Conservation (phyloP, 768 basidiomycete species). For the Boletus sensibilis region DNA sequence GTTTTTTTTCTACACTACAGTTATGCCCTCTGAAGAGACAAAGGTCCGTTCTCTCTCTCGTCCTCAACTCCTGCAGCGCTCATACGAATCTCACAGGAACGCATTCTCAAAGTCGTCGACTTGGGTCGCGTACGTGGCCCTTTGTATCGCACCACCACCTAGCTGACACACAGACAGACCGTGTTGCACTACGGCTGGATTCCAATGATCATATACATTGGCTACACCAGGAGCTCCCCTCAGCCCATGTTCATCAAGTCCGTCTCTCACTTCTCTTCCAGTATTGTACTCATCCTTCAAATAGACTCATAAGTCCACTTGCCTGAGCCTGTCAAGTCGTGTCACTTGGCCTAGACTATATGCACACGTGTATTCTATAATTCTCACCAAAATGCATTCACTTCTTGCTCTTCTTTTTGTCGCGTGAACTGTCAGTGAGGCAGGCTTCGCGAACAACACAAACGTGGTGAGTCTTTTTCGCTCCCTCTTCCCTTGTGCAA, state of each 20-base stretch:
- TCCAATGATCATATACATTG: constrained; percentile 93
- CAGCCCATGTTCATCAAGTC: constrained; percentile 96
- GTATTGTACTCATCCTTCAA: not conserved
- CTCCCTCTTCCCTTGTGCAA: constrained; percentile 8
- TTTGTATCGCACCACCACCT: not conserved
- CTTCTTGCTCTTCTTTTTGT: not conserved
- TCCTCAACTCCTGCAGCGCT: not conserved
- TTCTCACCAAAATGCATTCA: constrained; percentile 18
- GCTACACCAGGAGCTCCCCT: constrained; percentile 89
- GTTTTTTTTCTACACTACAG: constrained; percentile 7
- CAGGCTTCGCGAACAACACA: not conserved
- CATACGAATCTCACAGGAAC: constrained; percentile 46
- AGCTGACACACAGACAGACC: constrained; percentile 49
- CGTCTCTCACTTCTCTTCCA: constrained; percentile 33
- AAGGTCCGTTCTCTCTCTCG: constrained; percentile 49
- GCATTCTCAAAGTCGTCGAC: constrained; percentile 78
- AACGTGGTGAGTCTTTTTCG: constrained; percentile 30
- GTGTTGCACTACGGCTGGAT: constrained; percentile 95
- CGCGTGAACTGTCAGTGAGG: not conserved
- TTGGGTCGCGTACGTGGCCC: constrained; percentile 69
- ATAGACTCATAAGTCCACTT: constrained; percentile 89
- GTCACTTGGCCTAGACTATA: constrained; percentile 15
- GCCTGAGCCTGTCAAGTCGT: constrained; percentile 50
- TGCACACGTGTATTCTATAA: constrained; percentile 29
- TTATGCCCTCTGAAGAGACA: constrained; percentile 90